Conservation (phyloP, 345 rosid species). For the Lumnitzera racemosa region DNA sequence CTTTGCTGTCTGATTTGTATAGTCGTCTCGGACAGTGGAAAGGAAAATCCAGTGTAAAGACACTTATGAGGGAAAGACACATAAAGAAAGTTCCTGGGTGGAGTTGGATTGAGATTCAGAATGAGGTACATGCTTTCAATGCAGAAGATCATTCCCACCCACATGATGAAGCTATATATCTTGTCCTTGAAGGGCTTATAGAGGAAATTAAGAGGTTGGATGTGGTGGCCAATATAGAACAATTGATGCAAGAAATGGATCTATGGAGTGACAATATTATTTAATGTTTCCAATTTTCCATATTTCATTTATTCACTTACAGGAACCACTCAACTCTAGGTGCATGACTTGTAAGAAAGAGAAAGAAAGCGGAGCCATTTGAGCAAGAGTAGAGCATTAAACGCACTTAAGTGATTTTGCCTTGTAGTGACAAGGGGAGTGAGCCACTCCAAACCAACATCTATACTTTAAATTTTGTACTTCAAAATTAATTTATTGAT, state of each 20-base stretch:
- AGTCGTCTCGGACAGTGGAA: slow-evolving; percentile 53
- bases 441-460: too few species aligned
- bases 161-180: slow-evolving; percentile 36
- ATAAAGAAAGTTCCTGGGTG: slow-evolving; percentile 79
- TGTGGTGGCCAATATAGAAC: slow-evolving; percentile 9
- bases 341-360: too few species aligned
- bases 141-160: slow-evolving; percentile 59
- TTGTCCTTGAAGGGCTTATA: slow-evolving; percentile 31
- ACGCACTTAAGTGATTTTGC: too few species aligned
- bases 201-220: slow-evolving; percentile 45
- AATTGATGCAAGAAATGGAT: slow-evolving; percentile 6
- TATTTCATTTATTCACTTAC: too few species aligned
- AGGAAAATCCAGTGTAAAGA: slow-evolving; percentile 48
- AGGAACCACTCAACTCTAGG: too few species aligned
- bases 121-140: slow-evolving; percentile 51
- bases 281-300: too few species aligned
- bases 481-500: too few species aligned
- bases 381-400: too few species aligned
- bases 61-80: slow-evolving; percentile 66
- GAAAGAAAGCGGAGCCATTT: too few species aligned
- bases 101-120: slow-evolving; percentile 71
- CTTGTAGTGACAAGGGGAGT: too few species aligned
- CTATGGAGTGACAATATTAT: too few species aligned
- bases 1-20: slow-evolving; percentile 58
- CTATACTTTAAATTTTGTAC: too few species aligned